Percentiles rank a stretch among this genome's conserved stretches.
Conservation (phyloP, 345 rosid species). For the Sapria himalayana region DNA sequence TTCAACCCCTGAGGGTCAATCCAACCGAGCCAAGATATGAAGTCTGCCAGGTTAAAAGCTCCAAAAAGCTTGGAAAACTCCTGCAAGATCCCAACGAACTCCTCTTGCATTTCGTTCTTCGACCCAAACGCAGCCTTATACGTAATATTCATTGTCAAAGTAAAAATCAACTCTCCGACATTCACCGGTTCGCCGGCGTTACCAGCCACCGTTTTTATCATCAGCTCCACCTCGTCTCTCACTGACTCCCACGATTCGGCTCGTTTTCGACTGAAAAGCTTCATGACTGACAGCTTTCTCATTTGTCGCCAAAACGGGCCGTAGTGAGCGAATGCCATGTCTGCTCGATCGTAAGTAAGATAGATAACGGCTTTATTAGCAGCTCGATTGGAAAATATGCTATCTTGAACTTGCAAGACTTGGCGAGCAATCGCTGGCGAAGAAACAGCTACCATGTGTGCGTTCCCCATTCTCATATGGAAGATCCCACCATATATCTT, state of each 20-base stretch:
- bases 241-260: slow-evolving; percentile 93
- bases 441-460: slow-evolving; percentile 54
- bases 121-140: slow-evolving; percentile 75
- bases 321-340: slow-evolving; percentile 92
- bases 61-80: slow-evolving; percentile 92
- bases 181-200: slow-evolving; percentile 35
- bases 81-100: slow-evolving; percentile 58
- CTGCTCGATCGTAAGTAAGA: slow-evolving; percentile 74
- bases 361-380: slow-evolving; percentile 66
- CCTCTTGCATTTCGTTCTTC: slow-evolving; percentile 41
- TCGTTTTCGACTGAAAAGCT: slow-evolving; percentile 74
- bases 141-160: slow-evolving; percentile 50
- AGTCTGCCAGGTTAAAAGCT: slow-evolving; percentile 75
- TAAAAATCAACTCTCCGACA: slow-evolving; percentile 55
- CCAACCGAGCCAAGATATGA: slow-evolving; percentile 49
- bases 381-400: slow-evolving; percentile 65
- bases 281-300: slow-evolving; percentile 82
- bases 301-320: slow-evolving; percentile 98
- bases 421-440: slow-evolving; percentile 55
- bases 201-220: slow-evolving; percentile 19
- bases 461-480: slow-evolving; percentile 58
- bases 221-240: slow-evolving; percentile 53
- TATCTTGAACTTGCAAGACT: slow-evolving; percentile 76
- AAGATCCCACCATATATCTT: slow-evolving; percentile 56
- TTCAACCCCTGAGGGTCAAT: slow-evolving; percentile 54